Evolutionary conservation across 768 basidiomycete genomes (phyloP).

Genomic region (Calvatia gigantea): DNA sequence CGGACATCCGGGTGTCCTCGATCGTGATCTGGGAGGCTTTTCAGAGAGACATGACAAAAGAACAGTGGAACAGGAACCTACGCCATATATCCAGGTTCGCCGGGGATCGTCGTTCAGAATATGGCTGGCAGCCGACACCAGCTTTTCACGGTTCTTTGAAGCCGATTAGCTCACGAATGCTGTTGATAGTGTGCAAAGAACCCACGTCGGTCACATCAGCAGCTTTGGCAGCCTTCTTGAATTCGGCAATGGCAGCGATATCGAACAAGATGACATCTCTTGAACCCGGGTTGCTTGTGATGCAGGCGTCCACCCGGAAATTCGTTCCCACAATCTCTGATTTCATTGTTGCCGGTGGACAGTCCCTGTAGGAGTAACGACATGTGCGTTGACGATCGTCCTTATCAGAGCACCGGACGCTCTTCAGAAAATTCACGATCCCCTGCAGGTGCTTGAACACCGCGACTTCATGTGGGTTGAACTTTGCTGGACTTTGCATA

Average conservation of each 20-base stretch:
- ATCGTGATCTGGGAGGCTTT: conserved; percentile 1
- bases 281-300: not conserved
- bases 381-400: too few species aligned
- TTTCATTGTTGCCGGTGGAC: not conserved
- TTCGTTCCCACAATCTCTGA: not conserved
- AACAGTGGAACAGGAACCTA: not conserved
- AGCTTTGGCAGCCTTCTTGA: not conserved
- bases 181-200: too few species aligned
- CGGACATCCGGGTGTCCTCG: conserved; percentile 3
- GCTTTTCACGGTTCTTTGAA: not conserved
- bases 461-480: not conserved
- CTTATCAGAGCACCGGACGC: not conserved
- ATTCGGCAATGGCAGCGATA: not conserved
- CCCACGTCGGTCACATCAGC: not conserved
- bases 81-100: not conserved
- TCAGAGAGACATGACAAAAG: not conserved
- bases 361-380: too few species aligned
- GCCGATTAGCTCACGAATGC: too few species aligned
- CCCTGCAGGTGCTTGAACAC: not conserved
- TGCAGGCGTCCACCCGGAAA: not conserved
- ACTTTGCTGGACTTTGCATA: not conserved
- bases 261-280: not conserved
- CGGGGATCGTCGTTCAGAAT: conserved; percentile 4
- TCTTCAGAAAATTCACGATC: not conserved
- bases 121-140: not conserved